Conservation (phyloP, 345 rosid species). For the Populus nigra region DNA sequence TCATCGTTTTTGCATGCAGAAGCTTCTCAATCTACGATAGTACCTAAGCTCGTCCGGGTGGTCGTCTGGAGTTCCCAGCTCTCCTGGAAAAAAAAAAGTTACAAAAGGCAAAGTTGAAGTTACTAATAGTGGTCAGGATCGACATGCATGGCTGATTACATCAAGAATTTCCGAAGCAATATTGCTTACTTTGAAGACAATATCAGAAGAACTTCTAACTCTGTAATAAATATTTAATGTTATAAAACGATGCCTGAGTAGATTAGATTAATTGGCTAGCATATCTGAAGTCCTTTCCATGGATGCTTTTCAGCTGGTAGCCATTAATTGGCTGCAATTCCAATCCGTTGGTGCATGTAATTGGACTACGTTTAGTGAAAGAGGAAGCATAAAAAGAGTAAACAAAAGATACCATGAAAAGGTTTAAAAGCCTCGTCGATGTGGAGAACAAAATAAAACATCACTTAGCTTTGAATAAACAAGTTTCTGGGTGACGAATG, state of each 20-base stretch:
- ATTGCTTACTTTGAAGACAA: background rate
- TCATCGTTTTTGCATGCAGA: slow-evolving; percentile 1
- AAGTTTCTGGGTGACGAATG: slow-evolving; percentile 31
- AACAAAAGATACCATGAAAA: slow-evolving; percentile 23
- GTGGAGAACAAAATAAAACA: slow-evolving; percentile 27
- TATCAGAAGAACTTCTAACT: background rate
- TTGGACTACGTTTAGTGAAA: background rate
- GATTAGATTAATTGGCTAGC: background rate
- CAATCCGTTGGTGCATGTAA: background rate
- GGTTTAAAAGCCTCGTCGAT: slow-evolving; percentile 24
- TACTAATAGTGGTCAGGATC: background rate
- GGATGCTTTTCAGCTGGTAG: background rate
- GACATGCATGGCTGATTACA: background rate
- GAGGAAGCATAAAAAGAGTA: slow-evolving; percentile 2
- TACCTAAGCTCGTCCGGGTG: slow-evolving; percentile 49
- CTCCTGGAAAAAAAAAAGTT: slow-evolving; percentile 30
- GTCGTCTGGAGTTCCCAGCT: slow-evolving; percentile 50
- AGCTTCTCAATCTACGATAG: slow-evolving; percentile 4
- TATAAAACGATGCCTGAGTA: background rate
- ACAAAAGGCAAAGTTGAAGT: background rate
- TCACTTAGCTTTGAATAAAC: slow-evolving; percentile 32
- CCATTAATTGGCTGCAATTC: background rate
- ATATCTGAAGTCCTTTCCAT: background rate
- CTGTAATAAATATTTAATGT: background rate
- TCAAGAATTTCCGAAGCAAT: background rate